Conservation (phyloP, 805 yeast species). For the Barnettozyma californica region DNA sequence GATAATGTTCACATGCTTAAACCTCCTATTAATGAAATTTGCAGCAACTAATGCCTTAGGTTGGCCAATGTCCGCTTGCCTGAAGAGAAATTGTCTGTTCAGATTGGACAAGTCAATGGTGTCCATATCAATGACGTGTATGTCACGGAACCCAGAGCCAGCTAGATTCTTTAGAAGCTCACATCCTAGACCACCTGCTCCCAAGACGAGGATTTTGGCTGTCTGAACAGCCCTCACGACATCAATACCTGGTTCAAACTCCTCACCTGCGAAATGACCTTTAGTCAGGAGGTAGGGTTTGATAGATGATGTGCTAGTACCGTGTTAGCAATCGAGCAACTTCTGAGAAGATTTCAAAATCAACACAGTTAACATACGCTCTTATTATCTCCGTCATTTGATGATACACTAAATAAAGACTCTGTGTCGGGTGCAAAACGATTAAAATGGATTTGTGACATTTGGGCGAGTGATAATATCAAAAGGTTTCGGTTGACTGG, state of each 20-base stretch:
- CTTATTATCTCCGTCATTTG: slow-evolving; percentile 5
- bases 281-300: slow-evolving; percentile 21
- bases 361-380: slow-evolving; percentile 10
- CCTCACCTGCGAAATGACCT: slow-evolving; percentile 34
- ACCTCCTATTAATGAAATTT: slow-evolving; percentile 45
- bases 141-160: slow-evolving; percentile 66
- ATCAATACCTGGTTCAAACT: slow-evolving; percentile 28
- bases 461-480: too few species aligned
- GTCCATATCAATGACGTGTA: slow-evolving; percentile 86
- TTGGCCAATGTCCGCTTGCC: slow-evolving; percentile 75
- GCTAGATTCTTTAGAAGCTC: slow-evolving; percentile 78
- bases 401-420: background rate
- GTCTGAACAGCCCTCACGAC: slow-evolving; percentile 21
- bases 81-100: slow-evolving; percentile 85
- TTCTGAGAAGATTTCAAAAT: background rate
- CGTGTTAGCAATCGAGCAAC: background rate
- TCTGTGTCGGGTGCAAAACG: background rate
- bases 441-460: too few species aligned
- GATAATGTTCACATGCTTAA: slow-evolving; percentile 40
- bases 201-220: slow-evolving; percentile 49
- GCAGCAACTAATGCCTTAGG: slow-evolving; percentile 80
- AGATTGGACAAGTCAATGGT: slow-evolving; percentile 88
- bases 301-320: slow-evolving; percentile 15
- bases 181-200: slow-evolving; percentile 96
- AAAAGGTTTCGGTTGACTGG: background rate